Evolutionary conservation across 2,329 filamentous ascomycete species (phyloP).

Genomic region (Pseudogymnoascus sp.): DNA sequence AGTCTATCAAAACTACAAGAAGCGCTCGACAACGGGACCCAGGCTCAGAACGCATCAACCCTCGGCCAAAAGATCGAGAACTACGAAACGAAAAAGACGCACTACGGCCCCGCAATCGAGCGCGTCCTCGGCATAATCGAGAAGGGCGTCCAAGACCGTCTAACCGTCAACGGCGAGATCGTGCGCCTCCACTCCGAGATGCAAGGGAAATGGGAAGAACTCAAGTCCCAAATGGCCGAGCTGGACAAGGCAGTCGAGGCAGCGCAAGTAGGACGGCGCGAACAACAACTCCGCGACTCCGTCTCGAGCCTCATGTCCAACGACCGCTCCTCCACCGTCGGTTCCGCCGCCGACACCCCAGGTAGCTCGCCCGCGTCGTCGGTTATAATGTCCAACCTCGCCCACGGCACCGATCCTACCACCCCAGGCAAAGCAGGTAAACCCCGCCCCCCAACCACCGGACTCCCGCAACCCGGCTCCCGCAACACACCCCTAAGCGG

Average conservation of each 20-base stretch:
- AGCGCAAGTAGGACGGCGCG: slow-evolving; percentile 50
- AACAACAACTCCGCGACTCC: slow-evolving; percentile 78
- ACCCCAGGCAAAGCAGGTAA: slow-evolving; percentile 26
- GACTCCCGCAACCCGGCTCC: slow-evolving; percentile 36
- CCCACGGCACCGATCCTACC: slow-evolving; percentile 28
- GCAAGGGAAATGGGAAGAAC: slow-evolving; percentile 66
- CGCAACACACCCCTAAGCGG: slow-evolving; percentile 29
- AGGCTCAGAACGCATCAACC: slow-evolving; percentile 59
- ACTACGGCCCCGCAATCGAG: slow-evolving; percentile 90
- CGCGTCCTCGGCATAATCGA: slow-evolving; percentile 88
- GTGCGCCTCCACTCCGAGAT: slow-evolving; percentile 78
- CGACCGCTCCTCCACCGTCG: slow-evolving; percentile 39
- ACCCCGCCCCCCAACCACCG: slow-evolving; percentile 20
- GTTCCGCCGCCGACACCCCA: slow-evolving; percentile 38
- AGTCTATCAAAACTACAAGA: slow-evolving; percentile 77
- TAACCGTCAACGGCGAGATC: slow-evolving; percentile 95
- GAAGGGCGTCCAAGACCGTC: slow-evolving; percentile 86
- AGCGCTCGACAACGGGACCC: slow-evolving; percentile 63
- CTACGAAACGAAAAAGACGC: slow-evolving; percentile 89
- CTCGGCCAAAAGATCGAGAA: slow-evolving; percentile 80
- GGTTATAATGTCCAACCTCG: slow-evolving; percentile 45
- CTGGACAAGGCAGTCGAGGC: slow-evolving; percentile 71
- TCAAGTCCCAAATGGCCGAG: slow-evolving; percentile 69
- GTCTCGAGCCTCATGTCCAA: slow-evolving; percentile 72
- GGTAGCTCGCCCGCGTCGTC: slow-evolving; percentile 59